Conservation (phyloP, 1,139 yeast genomes). For the Nematodospora anomalae region DNA sequence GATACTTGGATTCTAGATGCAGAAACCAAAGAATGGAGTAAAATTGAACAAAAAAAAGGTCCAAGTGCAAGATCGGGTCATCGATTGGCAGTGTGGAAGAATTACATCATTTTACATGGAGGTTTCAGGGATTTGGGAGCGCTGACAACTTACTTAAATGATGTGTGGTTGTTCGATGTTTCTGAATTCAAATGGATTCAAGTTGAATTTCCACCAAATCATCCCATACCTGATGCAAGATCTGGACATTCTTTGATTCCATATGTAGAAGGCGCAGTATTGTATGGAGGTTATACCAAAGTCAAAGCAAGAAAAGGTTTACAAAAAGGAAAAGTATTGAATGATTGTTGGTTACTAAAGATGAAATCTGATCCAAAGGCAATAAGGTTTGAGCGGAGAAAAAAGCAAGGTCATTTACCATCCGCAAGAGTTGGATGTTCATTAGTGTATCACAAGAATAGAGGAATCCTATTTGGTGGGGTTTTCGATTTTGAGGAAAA, state of each 20-base stretch:
- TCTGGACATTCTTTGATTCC: constrained; percentile 92
- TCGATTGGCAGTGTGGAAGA: constrained; percentile 88
- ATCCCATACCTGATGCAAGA: constrained; percentile 83
- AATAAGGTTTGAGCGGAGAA: constrained; percentile 83
- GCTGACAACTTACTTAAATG: constrained; percentile 79
- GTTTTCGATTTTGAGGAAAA: constrained; percentile 94
- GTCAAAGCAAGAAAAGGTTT: constrained; percentile 87
- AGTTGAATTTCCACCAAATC: constrained; percentile 81
- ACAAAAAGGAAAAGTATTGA: constrained; percentile 89
- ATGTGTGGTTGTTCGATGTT: constrained; percentile 90
- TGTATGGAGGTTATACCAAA: constrained; percentile 94
- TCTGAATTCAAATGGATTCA: constrained; percentile 89
- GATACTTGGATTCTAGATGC: constrained; percentile 94
- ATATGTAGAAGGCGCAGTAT: constrained; percentile 76
- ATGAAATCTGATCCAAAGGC: constrained; percentile 85
- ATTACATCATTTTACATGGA: constrained; percentile 79
- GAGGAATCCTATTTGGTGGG: constrained; percentile 95
- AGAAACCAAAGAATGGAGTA: constrained; percentile 84
- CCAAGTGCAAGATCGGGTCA: constrained; percentile 94
- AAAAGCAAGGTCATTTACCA: constrained; percentile 86
- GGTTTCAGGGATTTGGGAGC: constrained; percentile 91
- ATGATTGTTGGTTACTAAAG: constrained; percentile 83
- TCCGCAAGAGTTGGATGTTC: constrained; percentile 95
- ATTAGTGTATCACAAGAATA: constrained; percentile 82
- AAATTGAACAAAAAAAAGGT: constrained; percentile 65